Base-by-base conservation (phyloP, 768 basidiomycete genomes). In the Wakefieldia striispora region DNA sequence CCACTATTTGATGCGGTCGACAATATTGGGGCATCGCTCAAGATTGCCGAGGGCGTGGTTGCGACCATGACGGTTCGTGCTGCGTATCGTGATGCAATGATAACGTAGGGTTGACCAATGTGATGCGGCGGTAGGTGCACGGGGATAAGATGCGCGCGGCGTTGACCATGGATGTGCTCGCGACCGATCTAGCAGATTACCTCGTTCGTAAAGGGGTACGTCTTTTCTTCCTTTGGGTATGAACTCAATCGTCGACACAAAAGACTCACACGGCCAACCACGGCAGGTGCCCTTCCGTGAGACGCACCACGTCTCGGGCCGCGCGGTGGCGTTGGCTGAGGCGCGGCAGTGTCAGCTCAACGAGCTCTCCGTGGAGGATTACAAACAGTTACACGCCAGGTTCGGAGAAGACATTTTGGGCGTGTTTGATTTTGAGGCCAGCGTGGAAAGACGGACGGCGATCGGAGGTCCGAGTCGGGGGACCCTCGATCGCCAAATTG, bases 131-230 rank as follows among this genome's bases (percentile, higher is more conserved):
- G 11, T 57, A 97, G 93, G 86, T 97, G 39, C 84, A 97, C 65
- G 83, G 80, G 1, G 81, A 91, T 31, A 95, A 85, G 75, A 99
- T 99, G 97, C 78, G 76, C 33, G 75, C 79, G 51, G 91, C 94
- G 1, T 71, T 98, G 60, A 97, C 95, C 9, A 94, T 91, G 88
- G 97, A 99, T 68, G 90, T 98, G 51, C 85, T 99, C 42, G 97
- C 97, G 5, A 99, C 97, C n/a, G 97, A 99, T 62, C 72, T 99
- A 23, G 97, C 97, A 9, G 95, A 99, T 67, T 98, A 99, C 69
- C 88, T 99, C 35, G 97, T 99, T 54, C 88, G 95, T 60, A 97
- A 97, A 77, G 95, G 97, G 56, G 95, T 97, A 70, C 57, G 89
- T 78, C 4, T 42, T 51, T 38, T 24, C 29, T 49, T n/a, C 33